A percentile compares a stretch with the other conserved stretches of the same genome.
Evolutionary conservation across 768 basidiomycete species (phyloP).

Genomic region (Leccinum incarnatum): DNA sequence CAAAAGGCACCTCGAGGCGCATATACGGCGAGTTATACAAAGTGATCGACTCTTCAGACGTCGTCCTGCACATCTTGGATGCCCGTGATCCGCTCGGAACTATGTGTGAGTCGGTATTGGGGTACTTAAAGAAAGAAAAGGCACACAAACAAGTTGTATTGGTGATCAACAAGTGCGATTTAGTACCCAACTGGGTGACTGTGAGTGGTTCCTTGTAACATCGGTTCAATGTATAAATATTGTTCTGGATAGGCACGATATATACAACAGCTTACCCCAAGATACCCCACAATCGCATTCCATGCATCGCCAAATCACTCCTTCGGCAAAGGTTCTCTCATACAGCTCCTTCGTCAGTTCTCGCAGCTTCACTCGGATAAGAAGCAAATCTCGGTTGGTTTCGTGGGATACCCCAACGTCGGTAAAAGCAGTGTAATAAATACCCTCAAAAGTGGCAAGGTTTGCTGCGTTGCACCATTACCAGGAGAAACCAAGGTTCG

Average conservation of each 20-base stretch:
- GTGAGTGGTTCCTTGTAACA: slow-evolving; percentile 46
- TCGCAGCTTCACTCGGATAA: slow-evolving; percentile 97
- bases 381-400: slow-evolving; percentile 98
- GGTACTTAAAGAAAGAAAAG: slow-evolving; percentile 94
- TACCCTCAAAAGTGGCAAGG: slow-evolving; percentile 96
- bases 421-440: slow-evolving; percentile 98
- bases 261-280: slow-evolving; percentile 91
- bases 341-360: slow-evolving; percentile 95
- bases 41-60: slow-evolving; percentile 98
- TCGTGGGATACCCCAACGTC: slow-evolving; percentile 98
- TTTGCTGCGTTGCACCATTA: slow-evolving; percentile 93
- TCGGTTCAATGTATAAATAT: background rate
- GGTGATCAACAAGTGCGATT: slow-evolving; percentile 96
- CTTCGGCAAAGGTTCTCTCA: slow-evolving; percentile 97
- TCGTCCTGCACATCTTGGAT: slow-evolving; percentile 92
- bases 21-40: slow-evolving; percentile 99
- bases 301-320: slow-evolving; percentile 99
- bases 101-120: slow-evolving; percentile 89
- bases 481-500: slow-evolving; percentile 92
- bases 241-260: slow-evolving; percentile 71
- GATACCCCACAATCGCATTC: slow-evolving; percentile 96
- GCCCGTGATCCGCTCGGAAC: slow-evolving; percentile 95
- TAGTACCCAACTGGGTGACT: slow-evolving; percentile 98
- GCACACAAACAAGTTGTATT: slow-evolving; percentile 96
- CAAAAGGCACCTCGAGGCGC: slow-evolving; percentile 91